Evolutionary conservation across 768 basidiomycete species (phyloP).

Genomic region (Phaeotremella skinneri): DNA sequence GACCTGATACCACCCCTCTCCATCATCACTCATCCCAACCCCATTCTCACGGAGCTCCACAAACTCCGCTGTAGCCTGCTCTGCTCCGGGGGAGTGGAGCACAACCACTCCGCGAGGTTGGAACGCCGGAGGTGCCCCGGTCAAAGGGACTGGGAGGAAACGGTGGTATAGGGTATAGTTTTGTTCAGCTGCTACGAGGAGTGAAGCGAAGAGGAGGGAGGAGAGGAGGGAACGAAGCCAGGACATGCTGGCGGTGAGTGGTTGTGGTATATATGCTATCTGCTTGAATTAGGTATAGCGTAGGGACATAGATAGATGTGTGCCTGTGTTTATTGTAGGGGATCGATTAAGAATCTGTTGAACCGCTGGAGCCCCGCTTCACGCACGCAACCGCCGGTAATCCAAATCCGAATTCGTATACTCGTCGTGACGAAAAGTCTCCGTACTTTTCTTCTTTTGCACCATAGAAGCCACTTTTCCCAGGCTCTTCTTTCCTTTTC

Average conservation of each 20-base stretch:
- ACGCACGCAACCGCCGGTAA: neutral
- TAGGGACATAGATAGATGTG: neutral
- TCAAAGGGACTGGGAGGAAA: conserved; percentile 11
- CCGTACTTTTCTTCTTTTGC: neutral
- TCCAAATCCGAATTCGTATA: neutral
- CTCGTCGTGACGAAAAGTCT: neutral
- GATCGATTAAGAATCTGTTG: neutral
- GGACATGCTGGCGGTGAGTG: neutral
- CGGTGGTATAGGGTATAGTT: conserved; percentile 13
- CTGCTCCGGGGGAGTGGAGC: neutral
- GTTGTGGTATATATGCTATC: no score
- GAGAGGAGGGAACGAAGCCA: neutral
- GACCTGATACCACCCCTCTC: conserved; percentile 39
- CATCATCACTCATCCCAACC: conserved; percentile 5
- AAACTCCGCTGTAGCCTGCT: neutral
- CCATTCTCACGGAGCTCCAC: neutral
- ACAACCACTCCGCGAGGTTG: conserved; percentile 1
- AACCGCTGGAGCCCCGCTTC: neutral
- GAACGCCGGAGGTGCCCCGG: neutral
- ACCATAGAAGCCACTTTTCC: neutral
- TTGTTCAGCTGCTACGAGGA: neutral
- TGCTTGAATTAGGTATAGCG: neutral
- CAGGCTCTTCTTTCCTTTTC: neutral
- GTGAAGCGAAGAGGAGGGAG: neutral
- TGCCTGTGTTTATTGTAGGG: neutral